Evolutionary conservation across 1,284 basidiomycete species (phyloP), one percentile per base, ranked within the genome.

Genomic region (Leccinum angustisporum): DNA sequence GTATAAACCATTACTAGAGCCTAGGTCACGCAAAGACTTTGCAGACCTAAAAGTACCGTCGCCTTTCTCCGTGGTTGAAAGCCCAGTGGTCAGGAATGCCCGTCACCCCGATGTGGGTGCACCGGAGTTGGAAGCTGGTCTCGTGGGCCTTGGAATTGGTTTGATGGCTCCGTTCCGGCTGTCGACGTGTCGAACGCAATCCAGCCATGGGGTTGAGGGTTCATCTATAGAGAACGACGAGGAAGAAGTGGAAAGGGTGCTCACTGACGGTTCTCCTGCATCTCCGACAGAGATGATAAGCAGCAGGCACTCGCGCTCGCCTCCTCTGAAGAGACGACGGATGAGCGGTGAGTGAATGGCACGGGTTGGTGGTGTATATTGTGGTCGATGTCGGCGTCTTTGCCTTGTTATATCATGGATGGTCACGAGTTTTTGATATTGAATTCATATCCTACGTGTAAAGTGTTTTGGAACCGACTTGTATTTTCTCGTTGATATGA

Each of bases 31-130:
- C 30, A 60, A 62, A 48, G 56, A 60, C 10, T 36, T 57, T 16
- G 34, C 48, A 54, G 60, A 66, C 46, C 21, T 13, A 25, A 48
- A 25, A 25, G 11, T 48, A 18, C 21, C 21, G 36, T 69, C 65
- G 0, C 65, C 80, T 34, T 77, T 72, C 40, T 75, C 79, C 18
- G 81, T 80, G 57, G 68, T 69, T 25, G 86, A 86, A 61, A 87
- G 86, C 61, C 87, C 86, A n/a, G 81, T 87, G 10, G 69, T 88
- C 57, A 77, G 85, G 62, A 81, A 79, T 63, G 72, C 74, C 50
- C 70, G 77, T 57, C 67, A 77, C 43, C 67, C 70, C 31, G 61
- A 65, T 33, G 57, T 56, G 56, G 64, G 66, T 48, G 65, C 70
- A 5, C 67, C 72, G 16, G 75, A 74, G 48, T 58, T 73, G 21